Conservation (phyloP, 176 grass and related monocot genomes). For the Phragmites australis region DNA sequence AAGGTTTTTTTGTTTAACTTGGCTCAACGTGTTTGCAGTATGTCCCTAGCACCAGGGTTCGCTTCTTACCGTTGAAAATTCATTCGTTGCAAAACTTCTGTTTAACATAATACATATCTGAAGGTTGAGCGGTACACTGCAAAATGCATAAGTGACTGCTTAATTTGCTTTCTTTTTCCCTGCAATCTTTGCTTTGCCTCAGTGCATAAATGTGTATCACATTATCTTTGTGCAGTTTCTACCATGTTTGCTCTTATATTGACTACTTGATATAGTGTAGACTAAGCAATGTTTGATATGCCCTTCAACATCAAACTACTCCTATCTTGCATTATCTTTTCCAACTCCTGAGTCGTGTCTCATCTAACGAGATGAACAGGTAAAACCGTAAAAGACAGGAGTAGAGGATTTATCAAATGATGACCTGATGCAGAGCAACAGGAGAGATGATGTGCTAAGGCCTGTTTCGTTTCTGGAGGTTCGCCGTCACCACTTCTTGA, state of each 20-base stretch:
- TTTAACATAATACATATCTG: neutral
- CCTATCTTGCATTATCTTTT: neutral
- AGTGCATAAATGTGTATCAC: neutral
- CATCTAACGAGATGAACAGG: slow-evolving; percentile 27
- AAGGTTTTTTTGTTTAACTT: neutral
- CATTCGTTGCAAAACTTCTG: neutral
- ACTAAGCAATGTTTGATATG: neutral
- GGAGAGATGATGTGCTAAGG: neutral
- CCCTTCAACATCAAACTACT: neutral
- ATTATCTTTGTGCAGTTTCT: neutral
- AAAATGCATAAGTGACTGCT: neutral
- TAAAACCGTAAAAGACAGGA: slow-evolving; percentile 22
- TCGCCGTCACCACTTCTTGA: neutral
- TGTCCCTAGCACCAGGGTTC: neutral
- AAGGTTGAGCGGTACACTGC: neutral
- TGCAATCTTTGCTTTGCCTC: neutral
- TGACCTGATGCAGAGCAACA: slow-evolving; percentile 4
- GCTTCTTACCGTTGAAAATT: neutral
- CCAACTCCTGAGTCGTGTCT: slow-evolving; percentile 10
- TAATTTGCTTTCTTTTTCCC: neutral
- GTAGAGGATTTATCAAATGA: neutral
- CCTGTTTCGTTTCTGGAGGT: neutral
- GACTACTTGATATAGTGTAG: neutral
- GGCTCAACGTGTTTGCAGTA: neutral
- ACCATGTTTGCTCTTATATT: neutral